Conservation (phyloP, 2,329 filamentous ascomycete species). For the Cadophora sp. region DNA sequence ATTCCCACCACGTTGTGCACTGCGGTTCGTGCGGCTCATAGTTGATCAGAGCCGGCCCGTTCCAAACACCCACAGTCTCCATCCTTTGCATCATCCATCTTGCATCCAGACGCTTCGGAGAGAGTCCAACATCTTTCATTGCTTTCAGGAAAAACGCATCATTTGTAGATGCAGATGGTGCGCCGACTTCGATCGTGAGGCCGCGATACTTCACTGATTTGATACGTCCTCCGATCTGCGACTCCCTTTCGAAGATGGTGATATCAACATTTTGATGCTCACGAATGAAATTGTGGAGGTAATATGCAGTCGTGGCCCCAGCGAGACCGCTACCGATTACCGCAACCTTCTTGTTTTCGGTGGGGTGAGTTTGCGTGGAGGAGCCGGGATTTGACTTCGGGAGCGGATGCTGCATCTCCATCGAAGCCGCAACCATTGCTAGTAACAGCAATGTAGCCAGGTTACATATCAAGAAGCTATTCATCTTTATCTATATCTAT, state of each 20-base stretch:
- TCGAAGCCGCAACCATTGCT: too few relatives aligned
- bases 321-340: neutral
- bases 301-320: neutral
- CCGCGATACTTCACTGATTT: neutral
- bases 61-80: neutral
- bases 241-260: slow-evolving; percentile 7
- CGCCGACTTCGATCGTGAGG: neutral
- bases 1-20: slow-evolving; percentile 5
- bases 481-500: too few relatives aligned
- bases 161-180: neutral
- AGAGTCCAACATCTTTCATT: neutral
- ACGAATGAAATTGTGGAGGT: neutral
- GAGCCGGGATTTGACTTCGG: too few relatives aligned
- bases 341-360: neutral
- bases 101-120: neutral
- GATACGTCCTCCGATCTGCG: neutral
- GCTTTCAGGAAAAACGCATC: neutral
- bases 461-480: too few relatives aligned
- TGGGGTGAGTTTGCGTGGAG: neutral
- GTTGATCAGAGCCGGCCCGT: neutral
- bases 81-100: neutral
- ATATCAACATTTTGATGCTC: neutral
- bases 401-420: too few relatives aligned
- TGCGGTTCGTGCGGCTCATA: neutral
- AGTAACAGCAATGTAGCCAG: too few relatives aligned